A percentile compares a stretch with the other conserved stretches of the same genome.
Evolutionary conservation across 129 eudicot species (phyloP).

Genomic region (Flaveria sonorensis): DNA sequence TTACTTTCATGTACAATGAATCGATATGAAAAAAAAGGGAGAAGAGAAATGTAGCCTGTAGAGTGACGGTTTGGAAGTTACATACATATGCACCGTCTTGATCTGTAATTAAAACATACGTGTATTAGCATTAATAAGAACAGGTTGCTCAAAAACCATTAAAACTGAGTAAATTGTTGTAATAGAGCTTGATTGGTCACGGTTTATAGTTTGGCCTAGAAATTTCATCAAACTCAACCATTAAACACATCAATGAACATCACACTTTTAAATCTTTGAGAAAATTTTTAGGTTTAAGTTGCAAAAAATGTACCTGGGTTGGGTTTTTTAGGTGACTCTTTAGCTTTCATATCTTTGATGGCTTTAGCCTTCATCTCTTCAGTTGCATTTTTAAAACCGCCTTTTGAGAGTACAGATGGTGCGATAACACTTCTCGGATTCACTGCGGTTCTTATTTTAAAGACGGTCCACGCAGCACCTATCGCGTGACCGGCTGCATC

Average conservation of each 20-base stretch:
- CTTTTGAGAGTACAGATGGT: slow-evolving; percentile 54
- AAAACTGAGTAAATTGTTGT: background rate
- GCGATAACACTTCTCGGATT: slow-evolving; percentile 71
- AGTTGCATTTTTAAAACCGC: slow-evolving; percentile 53
- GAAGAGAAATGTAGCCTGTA: too few relatives aligned
- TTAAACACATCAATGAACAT: background rate
- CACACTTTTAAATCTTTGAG: too few relatives aligned
- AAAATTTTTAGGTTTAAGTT: background rate
- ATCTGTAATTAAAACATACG: slow-evolving; percentile 14
- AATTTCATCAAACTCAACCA: background rate
- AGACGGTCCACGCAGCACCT: slow-evolving; percentile 95
- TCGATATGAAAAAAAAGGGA: slow-evolving; percentile 14
- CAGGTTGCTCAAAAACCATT: background rate
- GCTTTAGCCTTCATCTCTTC: slow-evolving; percentile 56
- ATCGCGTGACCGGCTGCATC: slow-evolving; percentile 96
- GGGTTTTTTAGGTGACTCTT: slow-evolving; percentile 31
- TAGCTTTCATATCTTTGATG: slow-evolving; percentile 28
- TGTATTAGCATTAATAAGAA: background rate
- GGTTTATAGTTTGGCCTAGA: background rate
- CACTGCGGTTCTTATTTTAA: slow-evolving; percentile 80
- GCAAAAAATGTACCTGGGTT: slow-evolving; percentile 33
- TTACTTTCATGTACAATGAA: slow-evolving; percentile 8
- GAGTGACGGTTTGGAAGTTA: background rate
- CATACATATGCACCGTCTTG: slow-evolving; percentile 26
- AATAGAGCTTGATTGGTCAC: too few relatives aligned